phyloP scores from a whole-genome alignment of 2,329 filamentous ascomycete genomes.

The Fusarium nelsonii region DNA sequence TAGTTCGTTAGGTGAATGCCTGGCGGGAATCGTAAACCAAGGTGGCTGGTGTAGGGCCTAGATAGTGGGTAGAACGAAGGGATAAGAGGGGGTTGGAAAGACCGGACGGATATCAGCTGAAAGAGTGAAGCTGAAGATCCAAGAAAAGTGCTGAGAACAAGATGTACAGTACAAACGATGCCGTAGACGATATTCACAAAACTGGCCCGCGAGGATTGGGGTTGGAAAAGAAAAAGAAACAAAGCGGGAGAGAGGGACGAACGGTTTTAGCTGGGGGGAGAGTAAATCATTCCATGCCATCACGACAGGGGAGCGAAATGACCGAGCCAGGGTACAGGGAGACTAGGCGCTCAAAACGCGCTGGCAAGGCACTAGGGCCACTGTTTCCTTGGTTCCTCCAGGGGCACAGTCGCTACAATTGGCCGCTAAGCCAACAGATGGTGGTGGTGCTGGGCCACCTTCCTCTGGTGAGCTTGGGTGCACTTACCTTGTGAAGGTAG shows the following conservation, averaged over 20 bases:
- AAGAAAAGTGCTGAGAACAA: slow-evolving; percentile 45
- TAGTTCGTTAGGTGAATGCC: slow-evolving; percentile 45
- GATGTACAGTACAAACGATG: slow-evolving; percentile 46
- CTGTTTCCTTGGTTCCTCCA: slow-evolving; percentile 38
- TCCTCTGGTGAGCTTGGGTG: slow-evolving; percentile 16
- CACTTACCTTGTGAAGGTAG: slow-evolving; percentile 17
- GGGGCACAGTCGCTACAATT: slow-evolving; percentile 44
- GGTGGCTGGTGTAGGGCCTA: slow-evolving; percentile 40
- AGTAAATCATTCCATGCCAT: slow-evolving; percentile 35
- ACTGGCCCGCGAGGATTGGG: slow-evolving; percentile 46
- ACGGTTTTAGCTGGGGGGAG: slow-evolving; percentile 33
- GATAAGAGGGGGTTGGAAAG: slow-evolving; percentile 45
- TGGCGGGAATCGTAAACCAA: slow-evolving; percentile 37
- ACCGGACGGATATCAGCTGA: slow-evolving; percentile 58
- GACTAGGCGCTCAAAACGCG: slow-evolving; percentile 37
- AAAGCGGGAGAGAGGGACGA: slow-evolving; percentile 32
- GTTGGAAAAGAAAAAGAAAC: slow-evolving; percentile 41
- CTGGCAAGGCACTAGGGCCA: slow-evolving; percentile 34
- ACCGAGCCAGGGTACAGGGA: slow-evolving; percentile 35
- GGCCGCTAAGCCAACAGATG: slow-evolving; percentile 32
- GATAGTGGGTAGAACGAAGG: slow-evolving; percentile 39
- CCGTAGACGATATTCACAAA: slow-evolving; percentile 45
- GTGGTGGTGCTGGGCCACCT: slow-evolving; percentile 28
- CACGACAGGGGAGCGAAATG: slow-evolving; percentile 41
- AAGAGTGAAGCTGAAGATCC: slow-evolving; percentile 59